Base-by-base conservation (phyloP, 1,139 yeast species). In the Scheffersomyces lignicola region DNA sequence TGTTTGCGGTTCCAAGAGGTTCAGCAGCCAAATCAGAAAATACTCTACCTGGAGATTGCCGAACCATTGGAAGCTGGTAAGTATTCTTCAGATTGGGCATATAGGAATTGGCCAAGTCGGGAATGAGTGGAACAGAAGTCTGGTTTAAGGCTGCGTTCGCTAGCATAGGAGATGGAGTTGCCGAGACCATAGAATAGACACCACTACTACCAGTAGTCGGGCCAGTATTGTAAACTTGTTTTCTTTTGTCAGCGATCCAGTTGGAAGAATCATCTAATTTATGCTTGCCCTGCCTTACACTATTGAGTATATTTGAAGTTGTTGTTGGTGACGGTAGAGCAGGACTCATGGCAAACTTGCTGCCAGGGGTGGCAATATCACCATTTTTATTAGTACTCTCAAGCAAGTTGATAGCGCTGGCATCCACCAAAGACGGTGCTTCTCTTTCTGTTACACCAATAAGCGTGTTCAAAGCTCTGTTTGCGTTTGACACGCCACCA, bases 401-500 rank as follows among this genome's bases (percentile, higher is more conserved):
- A 5, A 26, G 6, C 18, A 26, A 15, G 11, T 14, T 26, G 10
- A 26, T 26, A 4, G 20, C n/a, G 11, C n/a, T 7, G 18, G 9
- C 20, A 5, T 5, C 28, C 11, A 15, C 16, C 16, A 12, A 26
- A 5, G 29, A 5, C 18, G 29, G n/a, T 5, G 20, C 29, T 15
- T 26, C 29, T 26, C 29, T 26, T 26, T 26, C 29, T 5, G 29
- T 26, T 5, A 26, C 20, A 4, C 29, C 29, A 15, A 26, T 26
- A 16, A 26, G 12, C 4, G 29, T 26, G 18, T 26, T 26, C 12
- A 26, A 26, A 15, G 29, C 29, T 26, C 29, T 11, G 18, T 26
- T 26, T 10, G 18, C 6, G 18, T 14, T 26, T 4, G 5, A 9
- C 7, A 8, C 16, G 7, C n/a, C 7, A 25, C 15, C 15, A 4